Percentiles rank a stretch among this genome's conserved stretches.
These are phyloP conservation scores for Trichosporon sp. DNA, from an alignment of 1,284 basidiomycete genomes.

Conservation along the genomic window DNA sequence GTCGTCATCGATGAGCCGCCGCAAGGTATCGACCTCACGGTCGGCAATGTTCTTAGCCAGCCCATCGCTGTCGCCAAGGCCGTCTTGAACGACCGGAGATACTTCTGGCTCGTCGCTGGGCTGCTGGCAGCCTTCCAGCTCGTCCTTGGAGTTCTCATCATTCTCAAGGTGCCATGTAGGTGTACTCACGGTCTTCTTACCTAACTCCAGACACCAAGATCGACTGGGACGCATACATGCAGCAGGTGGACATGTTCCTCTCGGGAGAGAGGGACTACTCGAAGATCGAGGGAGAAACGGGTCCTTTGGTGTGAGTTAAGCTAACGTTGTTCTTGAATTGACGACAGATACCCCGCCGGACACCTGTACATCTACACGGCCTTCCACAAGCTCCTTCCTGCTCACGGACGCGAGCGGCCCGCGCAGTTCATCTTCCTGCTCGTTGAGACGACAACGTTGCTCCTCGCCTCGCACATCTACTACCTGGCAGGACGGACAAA, in stretches of 20 bases:
- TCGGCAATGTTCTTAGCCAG: background rate
- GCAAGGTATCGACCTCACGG: background rate
- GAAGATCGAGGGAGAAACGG: conserved; percentile 82
- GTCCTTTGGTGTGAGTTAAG: conserved; percentile 75
- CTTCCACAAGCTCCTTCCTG: conserved; percentile 57
- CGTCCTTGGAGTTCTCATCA: conserved; percentile 67
- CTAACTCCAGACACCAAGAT: conserved; percentile 84
- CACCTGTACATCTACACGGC: conserved; percentile 78
- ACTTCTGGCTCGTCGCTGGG: conserved; percentile 61
- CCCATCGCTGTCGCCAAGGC: conserved; percentile 11
- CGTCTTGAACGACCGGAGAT: conserved; percentile 57
- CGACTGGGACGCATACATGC: conserved; percentile 59
- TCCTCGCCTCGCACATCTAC: conserved; percentile 65
- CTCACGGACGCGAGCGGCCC: conserved; percentile 52
- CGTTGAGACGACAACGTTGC: conserved; percentile 64
- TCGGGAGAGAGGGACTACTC: conserved; percentile 81
- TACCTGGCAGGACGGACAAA: conserved; percentile 49
- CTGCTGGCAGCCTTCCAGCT: conserved; percentile 67
- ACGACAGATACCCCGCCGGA: conserved; percentile 80
- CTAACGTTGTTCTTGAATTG: background rate
- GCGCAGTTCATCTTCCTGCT: conserved; percentile 73
- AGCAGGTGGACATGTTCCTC: conserved; percentile 72
- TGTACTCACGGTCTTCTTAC: conserved; percentile 7
- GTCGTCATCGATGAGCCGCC: background rate
- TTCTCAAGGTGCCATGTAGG: conserved; percentile 74